Evolutionary conservation across 225 moss, liverwort and hornwort species (phyloP).

Genomic region (Bryum argenteum): DNA sequence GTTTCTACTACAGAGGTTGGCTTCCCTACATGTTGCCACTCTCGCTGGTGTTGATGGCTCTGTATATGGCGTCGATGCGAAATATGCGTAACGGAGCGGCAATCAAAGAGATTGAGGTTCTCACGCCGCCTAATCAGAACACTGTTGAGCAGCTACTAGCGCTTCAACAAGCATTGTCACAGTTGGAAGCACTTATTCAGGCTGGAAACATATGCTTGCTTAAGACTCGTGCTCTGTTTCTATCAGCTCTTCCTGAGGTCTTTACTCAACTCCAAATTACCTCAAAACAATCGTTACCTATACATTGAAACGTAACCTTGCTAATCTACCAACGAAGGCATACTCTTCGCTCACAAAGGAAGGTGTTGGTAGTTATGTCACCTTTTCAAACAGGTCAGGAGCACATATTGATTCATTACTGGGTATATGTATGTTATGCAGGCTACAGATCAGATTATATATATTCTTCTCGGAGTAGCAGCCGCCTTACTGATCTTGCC

Average conservation of each 20-base stretch:
- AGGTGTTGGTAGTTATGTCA: too few relatives aligned
- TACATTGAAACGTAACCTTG: too few relatives aligned
- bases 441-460: slow-evolving; percentile 64
- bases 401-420: background rate
- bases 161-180: slow-evolving; percentile 70
- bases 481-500: slow-evolving; percentile 59
- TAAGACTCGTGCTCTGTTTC: slow-evolving; percentile 72
- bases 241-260: slow-evolving; percentile 77
- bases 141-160: slow-evolving; percentile 83
- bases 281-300: background rate
- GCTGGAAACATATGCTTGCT: slow-evolving; percentile 76
- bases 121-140: slow-evolving; percentile 72
- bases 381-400: background rate
- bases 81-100: slow-evolving; percentile 48
- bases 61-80: slow-evolving; percentile 65
- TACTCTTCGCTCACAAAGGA: too few relatives aligned
- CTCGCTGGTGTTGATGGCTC: slow-evolving; percentile 56
- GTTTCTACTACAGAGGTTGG: slow-evolving; percentile 64
- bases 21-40: slow-evolving; percentile 61
- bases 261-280: background rate
- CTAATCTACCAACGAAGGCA: too few relatives aligned
- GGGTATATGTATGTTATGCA: slow-evolving; percentile 36
- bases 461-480: slow-evolving; percentile 46
- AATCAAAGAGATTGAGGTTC: slow-evolving; percentile 62
- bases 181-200: slow-evolving; percentile 71